Conservation (phyloP, 179 eudicot genomes). For the Patellifolia procumbens region DNA sequence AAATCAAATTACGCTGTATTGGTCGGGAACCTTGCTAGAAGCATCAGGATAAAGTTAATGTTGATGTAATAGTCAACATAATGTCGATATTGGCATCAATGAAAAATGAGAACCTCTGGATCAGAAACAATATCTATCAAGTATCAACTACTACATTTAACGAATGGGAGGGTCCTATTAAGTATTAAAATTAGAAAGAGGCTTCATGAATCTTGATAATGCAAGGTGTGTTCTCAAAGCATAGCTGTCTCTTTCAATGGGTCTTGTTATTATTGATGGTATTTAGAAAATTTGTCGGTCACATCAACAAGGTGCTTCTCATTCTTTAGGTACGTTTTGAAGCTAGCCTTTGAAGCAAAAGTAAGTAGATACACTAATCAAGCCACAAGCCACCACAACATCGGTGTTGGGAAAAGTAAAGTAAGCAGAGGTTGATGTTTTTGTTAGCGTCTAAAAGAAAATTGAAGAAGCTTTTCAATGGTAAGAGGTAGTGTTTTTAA, state of each 20-base stretch:
- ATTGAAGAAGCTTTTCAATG: background rate
- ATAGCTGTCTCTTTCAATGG: too few species aligned
- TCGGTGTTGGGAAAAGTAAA: background rate
- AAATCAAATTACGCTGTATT: background rate
- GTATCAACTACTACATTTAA: background rate
- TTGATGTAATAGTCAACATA: background rate
- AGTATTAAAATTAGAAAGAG: too few species aligned
- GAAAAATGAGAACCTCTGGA: background rate
- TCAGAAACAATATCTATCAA: conserved; percentile 4
- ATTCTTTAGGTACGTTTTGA: background rate
- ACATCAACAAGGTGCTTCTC: background rate
- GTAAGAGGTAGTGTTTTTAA: background rate
- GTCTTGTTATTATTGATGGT: too few species aligned
- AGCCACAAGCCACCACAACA: background rate
- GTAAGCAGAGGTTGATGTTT: background rate
- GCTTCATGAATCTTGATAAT: background rate
- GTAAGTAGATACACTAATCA: background rate
- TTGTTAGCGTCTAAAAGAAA: background rate
- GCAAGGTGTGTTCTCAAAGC: too few species aligned
- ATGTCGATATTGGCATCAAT: background rate
- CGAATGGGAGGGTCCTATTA: background rate
- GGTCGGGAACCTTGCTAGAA: background rate
- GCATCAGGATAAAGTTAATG: background rate
- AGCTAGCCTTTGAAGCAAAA: background rate
- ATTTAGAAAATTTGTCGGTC: too few species aligned